Conservation (phyloP, 257 asterid genomes). For the Verbascum thapsus region DNA sequence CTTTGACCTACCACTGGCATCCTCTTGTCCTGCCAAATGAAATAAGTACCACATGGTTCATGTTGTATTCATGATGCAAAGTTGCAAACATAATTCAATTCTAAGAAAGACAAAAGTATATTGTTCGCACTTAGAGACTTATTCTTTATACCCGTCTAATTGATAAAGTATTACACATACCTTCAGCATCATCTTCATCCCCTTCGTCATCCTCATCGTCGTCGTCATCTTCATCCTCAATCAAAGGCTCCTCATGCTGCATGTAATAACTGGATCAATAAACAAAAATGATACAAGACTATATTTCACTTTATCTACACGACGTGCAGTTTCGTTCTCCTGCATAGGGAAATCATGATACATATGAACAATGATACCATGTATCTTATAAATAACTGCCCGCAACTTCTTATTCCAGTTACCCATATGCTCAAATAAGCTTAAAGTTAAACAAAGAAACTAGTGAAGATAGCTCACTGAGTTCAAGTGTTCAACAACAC, state of each 20-base stretch:
- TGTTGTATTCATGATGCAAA: background rate
- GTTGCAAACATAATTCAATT: constrained; percentile 7
- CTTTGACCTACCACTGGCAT: constrained; percentile 45
- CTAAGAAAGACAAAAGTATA: background rate
- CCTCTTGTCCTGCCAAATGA: constrained; percentile 42
- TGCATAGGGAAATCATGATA: background rate
- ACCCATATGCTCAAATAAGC: too few species aligned
- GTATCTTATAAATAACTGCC: background rate
- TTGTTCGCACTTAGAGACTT: background rate
- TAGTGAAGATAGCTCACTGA: too few species aligned
- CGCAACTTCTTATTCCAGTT: too few species aligned
- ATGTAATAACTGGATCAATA: constrained; percentile 14
- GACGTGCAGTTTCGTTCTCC: background rate
- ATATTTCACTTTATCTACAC: background rate
- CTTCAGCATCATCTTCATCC: constrained; percentile 49
- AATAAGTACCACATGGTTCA: constrained; percentile 1
- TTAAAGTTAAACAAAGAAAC: too few species aligned
- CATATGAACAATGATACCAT: background rate
- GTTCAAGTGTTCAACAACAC: too few species aligned
- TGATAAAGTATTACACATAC: too few species aligned
- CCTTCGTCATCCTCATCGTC: constrained; percentile 48
- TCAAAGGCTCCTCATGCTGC: constrained; percentile 48
- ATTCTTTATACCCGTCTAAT: background rate
- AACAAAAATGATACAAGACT: background rate
- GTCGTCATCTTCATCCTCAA: constrained; percentile 49